These are phyloP conservation scores for Cetradonia linearis DNA, from an alignment of 495 filamentous ascomycete species.

Conservation along the genomic window DNA sequence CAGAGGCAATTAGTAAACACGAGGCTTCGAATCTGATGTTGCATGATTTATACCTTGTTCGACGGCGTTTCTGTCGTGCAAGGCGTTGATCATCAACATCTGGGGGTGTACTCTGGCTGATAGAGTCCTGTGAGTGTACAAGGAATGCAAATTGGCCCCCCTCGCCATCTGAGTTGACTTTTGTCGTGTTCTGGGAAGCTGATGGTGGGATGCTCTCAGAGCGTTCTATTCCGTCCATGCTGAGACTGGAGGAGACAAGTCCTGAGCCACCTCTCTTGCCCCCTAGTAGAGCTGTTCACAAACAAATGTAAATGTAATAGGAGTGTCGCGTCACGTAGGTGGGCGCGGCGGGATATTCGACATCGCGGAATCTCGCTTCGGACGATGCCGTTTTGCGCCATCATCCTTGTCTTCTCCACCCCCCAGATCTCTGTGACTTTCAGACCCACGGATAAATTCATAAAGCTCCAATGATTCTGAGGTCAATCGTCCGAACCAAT, in stretches of 20 bases:
- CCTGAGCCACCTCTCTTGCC: background rate
- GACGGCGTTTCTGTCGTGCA: constrained; percentile 55
- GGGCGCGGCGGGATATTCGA: constrained; percentile 8
- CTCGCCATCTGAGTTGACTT: constrained; percentile 3
- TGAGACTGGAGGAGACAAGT: background rate
- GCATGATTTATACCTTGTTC: constrained; percentile 45
- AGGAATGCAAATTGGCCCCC: constrained; percentile 49
- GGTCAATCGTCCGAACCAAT: background rate
- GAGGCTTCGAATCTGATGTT: background rate
- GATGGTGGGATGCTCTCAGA: background rate
- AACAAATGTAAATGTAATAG: background rate
- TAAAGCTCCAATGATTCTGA: background rate
- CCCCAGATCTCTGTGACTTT: background rate
- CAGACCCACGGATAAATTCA: background rate
- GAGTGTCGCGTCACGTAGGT: constrained; percentile 14
- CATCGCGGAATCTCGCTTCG: constrained; percentile 12
- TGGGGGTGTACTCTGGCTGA: constrained; percentile 52
- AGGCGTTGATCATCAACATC: constrained; percentile 58
- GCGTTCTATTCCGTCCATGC: constrained; percentile 11
- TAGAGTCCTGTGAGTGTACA: constrained; percentile 56
- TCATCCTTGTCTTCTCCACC: background rate
- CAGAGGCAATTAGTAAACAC: constrained; percentile 19
- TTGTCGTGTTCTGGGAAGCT: constrained; percentile 8
- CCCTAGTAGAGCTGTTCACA: constrained; percentile 3
- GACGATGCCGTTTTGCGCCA: constrained; percentile 9